Evolutionary conservation across 345 rosid species (phyloP), one percentile per base, ranked within the genome.

Genomic region (Gossypium herbaceum): DNA sequence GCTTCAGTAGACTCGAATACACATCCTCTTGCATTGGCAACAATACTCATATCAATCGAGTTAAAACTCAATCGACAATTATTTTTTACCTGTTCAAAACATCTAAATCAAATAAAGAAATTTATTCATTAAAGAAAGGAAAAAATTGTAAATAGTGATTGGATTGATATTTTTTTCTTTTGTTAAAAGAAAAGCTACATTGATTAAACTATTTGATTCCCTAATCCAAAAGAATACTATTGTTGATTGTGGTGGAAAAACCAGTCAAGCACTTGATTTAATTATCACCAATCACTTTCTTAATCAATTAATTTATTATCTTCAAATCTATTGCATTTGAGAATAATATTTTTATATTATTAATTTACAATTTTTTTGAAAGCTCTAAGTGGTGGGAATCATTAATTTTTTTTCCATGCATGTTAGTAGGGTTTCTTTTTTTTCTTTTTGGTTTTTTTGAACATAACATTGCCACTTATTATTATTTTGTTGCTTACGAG

Each of bases 181-280:
- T 6, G 41, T 34, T 34, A 34, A 7, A 22, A 20, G 12, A 8
- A 11, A 20, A 47, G 56, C 2, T 48, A 24, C 3, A 24, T 48
- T 67, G 47, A 48, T 13, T 68, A 48, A 48, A 48, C 47, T 16
- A 63, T 63, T 63, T 63, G 72, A 68, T 68, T 68, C 57, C 56
- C 57, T 29, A 48, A 24, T 48, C 56, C 56, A 48, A 48, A 15
- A 48, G 22, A 68, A 68, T 48, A 74, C 12, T 19, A 71, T 73
- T 27, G 71, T 74, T 75, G 68, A 44, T 71, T 60, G 61, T 77
- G 73, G 69, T 77, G 73, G 69, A 74, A 76, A 76, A 70, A 76
- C 79, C 68, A 72, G 62, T 82, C 69, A 61, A 77, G 72, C 79
- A 67, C 69, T 82, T 71, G 77, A 61, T 60, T 69, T 71, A 58